Base-by-base conservation (phyloP, 2,329 filamentous ascomycete genomes). In the Aotearoamyces nothofagi region DNA sequence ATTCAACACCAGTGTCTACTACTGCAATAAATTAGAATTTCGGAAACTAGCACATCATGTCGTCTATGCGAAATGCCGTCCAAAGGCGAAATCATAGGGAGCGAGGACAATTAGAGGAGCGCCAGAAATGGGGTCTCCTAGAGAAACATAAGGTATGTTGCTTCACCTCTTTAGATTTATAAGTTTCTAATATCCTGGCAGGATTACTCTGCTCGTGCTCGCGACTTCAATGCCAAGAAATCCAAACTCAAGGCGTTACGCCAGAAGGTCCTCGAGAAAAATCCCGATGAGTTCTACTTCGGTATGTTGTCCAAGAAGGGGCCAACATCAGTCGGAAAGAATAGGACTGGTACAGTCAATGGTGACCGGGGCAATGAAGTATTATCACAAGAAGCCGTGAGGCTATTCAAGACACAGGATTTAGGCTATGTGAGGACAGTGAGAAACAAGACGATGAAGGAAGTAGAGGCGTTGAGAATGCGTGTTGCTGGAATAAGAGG, bases 11-110 rank as follows among this genome's bases (percentile, higher is more conserved):
- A n/a, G n/a, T n/a, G n/a, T n/a, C n/a, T n/a, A n/a, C n/a, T n/a
- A n/a, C n/a, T n/a, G n/a, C n/a, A n/a, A n/a, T n/a, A n/a, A n/a
- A n/a, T n/a, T n/a, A n/a, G n/a, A n/a, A n/a, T n/a, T n/a, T n/a
- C n/a, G n/a, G n/a, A n/a, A n/a, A n/a, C n/a, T n/a, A n/a, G n/a
- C 5, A 7, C 20, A 41, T 11, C n/a, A 66, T 69, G 65, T 69
- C 66, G 17, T 69, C 69, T 3, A 62, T 73, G 53, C 59, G 67
- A 38, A 73, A 73, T 46, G 63, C 67, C 50, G 69, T 86, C 36
- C 71, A 83, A 43, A 71, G 82, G 55, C 82, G 83, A 48, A 78
- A 83, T 42, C 87, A 96, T 56, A 71, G 77, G 43, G 90, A 96
- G 64, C 78, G 90, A 44, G 80, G 81, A 19, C 90, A 96, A 54